phyloP scores from a whole-genome alignment of 495 filamentous ascomycete species.

The Sphaerosporella brunnea region DNA sequence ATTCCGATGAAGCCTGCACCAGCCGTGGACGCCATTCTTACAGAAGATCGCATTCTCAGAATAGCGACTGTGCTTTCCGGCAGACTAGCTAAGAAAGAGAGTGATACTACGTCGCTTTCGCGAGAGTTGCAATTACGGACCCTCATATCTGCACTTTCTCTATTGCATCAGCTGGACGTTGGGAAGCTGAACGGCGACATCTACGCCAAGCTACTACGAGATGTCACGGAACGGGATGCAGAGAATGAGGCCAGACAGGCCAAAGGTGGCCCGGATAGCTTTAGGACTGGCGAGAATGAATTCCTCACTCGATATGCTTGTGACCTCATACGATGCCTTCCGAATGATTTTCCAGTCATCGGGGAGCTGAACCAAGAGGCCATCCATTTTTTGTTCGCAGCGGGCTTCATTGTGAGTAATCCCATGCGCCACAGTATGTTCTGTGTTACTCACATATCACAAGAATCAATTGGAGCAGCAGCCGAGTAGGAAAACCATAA shows the following conservation, averaged over 20 bases:
- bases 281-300: constrained; percentile 21
- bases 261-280: constrained; percentile 9
- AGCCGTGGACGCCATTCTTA: constrained; percentile 13
- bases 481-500: constrained; percentile 16
- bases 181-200: constrained; percentile 16
- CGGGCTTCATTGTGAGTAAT: constrained; percentile 24
- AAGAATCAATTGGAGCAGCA: constrained; percentile 23
- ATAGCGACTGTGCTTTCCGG: constrained; percentile 22
- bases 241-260: constrained; percentile 14
- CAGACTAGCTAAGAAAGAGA: constrained; percentile 21
- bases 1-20: constrained; percentile 12
- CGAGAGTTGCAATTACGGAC: constrained; percentile 25
- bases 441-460: background rate
- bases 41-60: constrained; percentile 13
- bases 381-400: constrained; percentile 24
- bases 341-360: constrained; percentile 17
- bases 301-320: constrained; percentile 25
- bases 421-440: background rate
- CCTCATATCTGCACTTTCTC: constrained; percentile 22
- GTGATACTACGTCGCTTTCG: constrained; percentile 18
- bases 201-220: constrained; percentile 20
- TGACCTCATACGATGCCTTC: constrained; percentile 22
- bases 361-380: constrained; percentile 21
- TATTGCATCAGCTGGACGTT: constrained; percentile 16
- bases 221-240: constrained; percentile 23